Conservation (phyloP, 805 yeast genomes). For the Ogataea saltuana region DNA sequence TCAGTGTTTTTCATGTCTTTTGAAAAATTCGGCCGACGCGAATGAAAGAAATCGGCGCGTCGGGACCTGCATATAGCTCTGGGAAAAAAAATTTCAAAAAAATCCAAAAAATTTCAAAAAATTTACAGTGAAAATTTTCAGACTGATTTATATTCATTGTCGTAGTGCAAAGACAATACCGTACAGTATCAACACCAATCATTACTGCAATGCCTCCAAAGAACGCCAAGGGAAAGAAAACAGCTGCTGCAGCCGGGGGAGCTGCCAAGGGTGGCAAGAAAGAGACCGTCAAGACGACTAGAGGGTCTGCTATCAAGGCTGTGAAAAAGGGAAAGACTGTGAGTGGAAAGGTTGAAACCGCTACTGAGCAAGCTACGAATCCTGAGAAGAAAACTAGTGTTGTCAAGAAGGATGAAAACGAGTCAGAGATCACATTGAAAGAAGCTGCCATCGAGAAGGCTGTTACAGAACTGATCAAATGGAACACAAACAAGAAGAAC, state of each 20-base stretch:
- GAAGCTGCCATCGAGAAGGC: conserved; percentile 46
- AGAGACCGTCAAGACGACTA: conserved; percentile 4
- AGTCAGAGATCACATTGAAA: conserved; percentile 19
- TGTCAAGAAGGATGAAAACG: conserved; percentile 53
- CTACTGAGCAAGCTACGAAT: conserved; percentile 11
- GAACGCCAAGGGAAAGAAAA: conserved; percentile 18
- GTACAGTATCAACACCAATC: neutral
- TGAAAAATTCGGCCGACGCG: too few relatives aligned
- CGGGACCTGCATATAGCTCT: neutral
- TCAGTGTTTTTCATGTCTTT: too few relatives aligned
- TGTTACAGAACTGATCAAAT: conserved; percentile 65
- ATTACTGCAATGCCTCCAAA: conserved; percentile 23
- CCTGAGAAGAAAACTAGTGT: conserved; percentile 7
- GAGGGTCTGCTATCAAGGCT: conserved; percentile 20
- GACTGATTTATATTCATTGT: neutral
- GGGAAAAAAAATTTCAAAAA: neutral
- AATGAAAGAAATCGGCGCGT: conserved; percentile 1
- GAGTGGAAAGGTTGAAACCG: conserved; percentile 11
- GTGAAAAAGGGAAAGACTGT: conserved; percentile 22
- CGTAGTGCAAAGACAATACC: neutral
- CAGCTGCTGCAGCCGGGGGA: conserved; percentile 12
- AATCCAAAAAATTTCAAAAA: neutral
- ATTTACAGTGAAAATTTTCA: conserved; percentile 5
- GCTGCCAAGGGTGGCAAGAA: conserved; percentile 3
- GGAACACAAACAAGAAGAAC: conserved; percentile 38